Percentiles rank a stretch among this genome's conserved stretches.
phyloP scores from a whole-genome alignment of 2,329 filamentous ascomycete genomes.

The Botrytis elliptica region DNA sequence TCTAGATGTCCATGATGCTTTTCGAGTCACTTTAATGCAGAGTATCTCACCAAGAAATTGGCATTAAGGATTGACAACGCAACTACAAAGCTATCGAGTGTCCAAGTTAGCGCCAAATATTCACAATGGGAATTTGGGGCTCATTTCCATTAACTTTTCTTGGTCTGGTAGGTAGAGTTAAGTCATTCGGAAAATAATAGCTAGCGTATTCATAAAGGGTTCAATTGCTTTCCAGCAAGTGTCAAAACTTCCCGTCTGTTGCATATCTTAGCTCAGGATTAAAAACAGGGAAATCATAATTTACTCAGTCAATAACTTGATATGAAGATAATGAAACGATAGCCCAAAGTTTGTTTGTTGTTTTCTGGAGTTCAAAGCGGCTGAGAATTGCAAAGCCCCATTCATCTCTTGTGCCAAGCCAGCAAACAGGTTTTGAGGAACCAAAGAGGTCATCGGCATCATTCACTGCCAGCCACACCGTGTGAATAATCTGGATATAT shows the following conservation, averaged over 20 bases:
- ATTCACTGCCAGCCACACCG: background rate
- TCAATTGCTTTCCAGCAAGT: background rate
- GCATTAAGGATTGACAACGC: background rate
- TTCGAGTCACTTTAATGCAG: background rate
- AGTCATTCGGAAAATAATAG: background rate
- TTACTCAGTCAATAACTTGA: background rate
- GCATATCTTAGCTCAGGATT: background rate
- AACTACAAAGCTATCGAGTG: background rate
- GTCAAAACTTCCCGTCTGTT: background rate
- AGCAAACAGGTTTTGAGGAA: slow-evolving; percentile 17
- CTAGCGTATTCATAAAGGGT: background rate
- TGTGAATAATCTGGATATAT: background rate
- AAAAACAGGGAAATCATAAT: slow-evolving; percentile 9
- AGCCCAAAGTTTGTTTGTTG: background rate
- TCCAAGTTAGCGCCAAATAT: background rate
- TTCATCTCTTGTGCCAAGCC: slow-evolving; percentile 6
- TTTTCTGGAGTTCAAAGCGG: slow-evolving; percentile 5
- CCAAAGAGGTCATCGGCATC: slow-evolving; percentile 4
- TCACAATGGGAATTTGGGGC: background rate
- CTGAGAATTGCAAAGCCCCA: background rate
- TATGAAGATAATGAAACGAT: background rate
- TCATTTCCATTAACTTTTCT: background rate
- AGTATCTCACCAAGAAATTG: background rate
- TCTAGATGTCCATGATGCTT: background rate
- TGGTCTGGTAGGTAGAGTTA: background rate